phyloP scores from a whole-genome alignment of 2,329 filamentous ascomycete species.

The Cladosporium velox region DNA sequence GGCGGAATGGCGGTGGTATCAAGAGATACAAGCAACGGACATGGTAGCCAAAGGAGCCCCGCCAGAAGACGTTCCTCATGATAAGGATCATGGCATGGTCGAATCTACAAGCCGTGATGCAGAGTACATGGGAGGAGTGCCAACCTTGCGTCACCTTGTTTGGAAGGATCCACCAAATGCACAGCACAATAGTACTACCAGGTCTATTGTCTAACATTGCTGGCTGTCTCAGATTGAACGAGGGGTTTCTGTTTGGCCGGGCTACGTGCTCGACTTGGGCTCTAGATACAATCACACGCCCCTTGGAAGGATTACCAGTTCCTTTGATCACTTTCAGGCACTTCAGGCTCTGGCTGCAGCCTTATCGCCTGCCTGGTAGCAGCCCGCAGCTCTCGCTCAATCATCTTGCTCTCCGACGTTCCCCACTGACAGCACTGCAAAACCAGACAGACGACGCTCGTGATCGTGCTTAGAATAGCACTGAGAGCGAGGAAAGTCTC shows the following conservation, averaged over 20 bases:
- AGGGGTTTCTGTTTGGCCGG: background rate
- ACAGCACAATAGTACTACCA: background rate
- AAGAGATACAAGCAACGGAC: background rate
- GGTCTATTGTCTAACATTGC: background rate
- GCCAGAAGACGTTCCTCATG: background rate
- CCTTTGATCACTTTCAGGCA: background rate
- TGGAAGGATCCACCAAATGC: background rate
- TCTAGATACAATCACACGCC: background rate
- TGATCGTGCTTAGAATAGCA: background rate
- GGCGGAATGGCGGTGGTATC: background rate
- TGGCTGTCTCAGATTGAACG: background rate
- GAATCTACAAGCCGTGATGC: background rate
- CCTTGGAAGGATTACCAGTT: background rate
- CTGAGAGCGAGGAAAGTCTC: background rate
- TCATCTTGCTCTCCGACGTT: slow-evolving; percentile 2
- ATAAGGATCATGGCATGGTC: background rate
- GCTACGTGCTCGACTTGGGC: background rate
- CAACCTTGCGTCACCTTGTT: background rate
- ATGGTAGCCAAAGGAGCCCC: background rate
- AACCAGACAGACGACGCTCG: background rate
- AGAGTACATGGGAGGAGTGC: background rate
- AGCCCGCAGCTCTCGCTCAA: slow-evolving; percentile 13
- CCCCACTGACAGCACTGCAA: slow-evolving; percentile 1
- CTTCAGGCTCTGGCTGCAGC: background rate
- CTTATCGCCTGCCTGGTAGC: background rate